Evolutionary conservation across 495 filamentous ascomycete genomes (phyloP).

Genomic region (Trichoderma virens): DNA sequence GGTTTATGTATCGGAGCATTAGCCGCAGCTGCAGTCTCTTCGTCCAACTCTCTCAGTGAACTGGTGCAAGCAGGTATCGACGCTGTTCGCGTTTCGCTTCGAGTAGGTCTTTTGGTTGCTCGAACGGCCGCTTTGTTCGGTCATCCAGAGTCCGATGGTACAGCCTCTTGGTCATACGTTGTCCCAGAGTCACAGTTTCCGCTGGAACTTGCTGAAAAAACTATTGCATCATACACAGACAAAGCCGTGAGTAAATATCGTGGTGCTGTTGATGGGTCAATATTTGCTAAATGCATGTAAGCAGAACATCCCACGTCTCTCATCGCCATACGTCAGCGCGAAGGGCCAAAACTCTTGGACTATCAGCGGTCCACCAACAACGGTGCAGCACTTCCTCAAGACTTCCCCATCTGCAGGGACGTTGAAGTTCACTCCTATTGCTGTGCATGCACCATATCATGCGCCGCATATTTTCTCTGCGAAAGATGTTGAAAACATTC

Average conservation of each 20-base stretch:
- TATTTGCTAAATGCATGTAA: not conserved
- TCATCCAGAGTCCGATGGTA: not conserved
- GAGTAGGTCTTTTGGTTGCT: not conserved
- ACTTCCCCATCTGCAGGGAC: not conserved
- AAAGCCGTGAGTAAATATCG: not conserved
- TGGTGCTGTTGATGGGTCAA: not conserved
- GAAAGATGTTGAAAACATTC: not conserved
- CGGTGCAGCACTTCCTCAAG: constrained; percentile 7
- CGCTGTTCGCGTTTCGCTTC: not conserved
- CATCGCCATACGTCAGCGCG: constrained; percentile 15
- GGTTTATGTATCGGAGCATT: not conserved
- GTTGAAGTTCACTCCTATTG: constrained; percentile 42
- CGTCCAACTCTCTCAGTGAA: not conserved
- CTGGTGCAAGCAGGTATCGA: not conserved
- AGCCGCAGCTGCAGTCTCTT: not conserved
- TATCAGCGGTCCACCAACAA: constrained; percentile 33
- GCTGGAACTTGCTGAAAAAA: not conserved
- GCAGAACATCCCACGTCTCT: not conserved
- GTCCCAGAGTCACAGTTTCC: not conserved
- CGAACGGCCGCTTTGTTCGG: not conserved
- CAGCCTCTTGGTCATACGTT: not conserved
- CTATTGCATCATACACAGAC: not conserved
- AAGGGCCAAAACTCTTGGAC: constrained; percentile 25
- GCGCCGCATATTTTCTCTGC: not conserved
- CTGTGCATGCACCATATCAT: constrained; percentile 50